Evolutionary conservation across 148 eudicot genomes (phyloP).

Genomic region (Persicaria tinctoria): DNA sequence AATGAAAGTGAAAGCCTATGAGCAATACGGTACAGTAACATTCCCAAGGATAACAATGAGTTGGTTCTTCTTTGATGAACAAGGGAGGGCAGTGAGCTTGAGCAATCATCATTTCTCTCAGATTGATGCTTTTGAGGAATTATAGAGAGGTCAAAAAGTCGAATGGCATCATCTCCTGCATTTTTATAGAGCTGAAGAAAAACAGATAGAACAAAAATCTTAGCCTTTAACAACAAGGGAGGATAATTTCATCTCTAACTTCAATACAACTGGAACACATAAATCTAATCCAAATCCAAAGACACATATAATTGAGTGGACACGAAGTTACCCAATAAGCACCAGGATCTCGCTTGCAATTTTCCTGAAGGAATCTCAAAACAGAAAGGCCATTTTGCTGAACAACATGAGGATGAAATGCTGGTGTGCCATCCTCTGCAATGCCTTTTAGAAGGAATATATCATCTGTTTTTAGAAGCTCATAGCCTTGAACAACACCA

Average conservation of each 20-base stretch:
- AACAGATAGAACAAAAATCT: neutral
- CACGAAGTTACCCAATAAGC: conserved; percentile 77
- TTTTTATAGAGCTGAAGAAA: conserved; percentile 68
- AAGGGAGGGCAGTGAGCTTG: conserved; percentile 57
- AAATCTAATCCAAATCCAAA: neutral
- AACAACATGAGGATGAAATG: conserved; percentile 87
- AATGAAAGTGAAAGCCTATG: conserved; percentile 89
- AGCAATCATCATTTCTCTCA: conserved; percentile 44
- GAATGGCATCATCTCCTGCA: conserved; percentile 95
- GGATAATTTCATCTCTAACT: neutral
- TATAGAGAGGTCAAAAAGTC: conserved; percentile 83
- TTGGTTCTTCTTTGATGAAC: conserved; percentile 70
- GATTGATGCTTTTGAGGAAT: conserved; percentile 60
- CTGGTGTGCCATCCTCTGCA: conserved; percentile 92
- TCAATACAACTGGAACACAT: neutral
- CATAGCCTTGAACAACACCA: conserved; percentile 99
- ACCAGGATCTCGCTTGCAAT: conserved; percentile 98
- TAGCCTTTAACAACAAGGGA: too few species aligned
- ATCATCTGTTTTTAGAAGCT: conserved; percentile 90
- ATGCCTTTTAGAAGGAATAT: conserved; percentile 78
- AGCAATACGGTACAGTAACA: conserved; percentile 74
- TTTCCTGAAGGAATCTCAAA: conserved; percentile 86
- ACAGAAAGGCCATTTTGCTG: conserved; percentile 96
- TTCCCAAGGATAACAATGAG: conserved; percentile 76
- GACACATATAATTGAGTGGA: conserved; percentile 10